Conservation (phyloP, 2,329 filamentous ascomycete genomes). For the Claviceps maximensis region DNA sequence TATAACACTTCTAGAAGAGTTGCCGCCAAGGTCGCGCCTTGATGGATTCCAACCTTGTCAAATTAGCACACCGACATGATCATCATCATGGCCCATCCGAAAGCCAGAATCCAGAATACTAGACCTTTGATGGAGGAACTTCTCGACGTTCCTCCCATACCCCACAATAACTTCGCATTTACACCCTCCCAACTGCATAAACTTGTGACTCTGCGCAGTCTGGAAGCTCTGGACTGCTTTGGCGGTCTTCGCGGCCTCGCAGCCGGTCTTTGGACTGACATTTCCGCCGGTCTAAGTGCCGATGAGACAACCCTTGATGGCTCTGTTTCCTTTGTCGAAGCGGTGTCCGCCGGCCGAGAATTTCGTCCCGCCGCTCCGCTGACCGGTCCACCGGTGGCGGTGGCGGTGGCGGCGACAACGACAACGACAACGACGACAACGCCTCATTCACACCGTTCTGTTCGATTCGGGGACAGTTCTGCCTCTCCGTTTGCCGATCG, state of each 20-base stretch:
- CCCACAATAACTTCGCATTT: constrained; percentile 37
- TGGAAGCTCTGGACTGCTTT: constrained; percentile 34
- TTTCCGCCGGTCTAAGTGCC: constrained; percentile 32
- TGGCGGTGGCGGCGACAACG: not conserved
- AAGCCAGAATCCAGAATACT: constrained; percentile 8
- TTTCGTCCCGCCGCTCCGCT: constrained; percentile 15
- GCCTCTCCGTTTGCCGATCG: constrained; percentile 36
- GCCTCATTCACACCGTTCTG: constrained; percentile 14
- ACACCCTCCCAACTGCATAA: constrained; percentile 39
- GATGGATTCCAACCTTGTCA: constrained; percentile 5
- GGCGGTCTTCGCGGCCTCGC: constrained; percentile 41
- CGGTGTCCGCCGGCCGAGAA: constrained; percentile 24
- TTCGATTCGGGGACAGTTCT: constrained; percentile 16
- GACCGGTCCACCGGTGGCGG: constrained; percentile 8
- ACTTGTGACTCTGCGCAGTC: constrained; percentile 35
- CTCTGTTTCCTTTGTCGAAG: constrained; percentile 34
- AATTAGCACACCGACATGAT: constrained; percentile 2
- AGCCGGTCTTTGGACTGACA: constrained; percentile 35
- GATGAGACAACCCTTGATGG: constrained; percentile 36
- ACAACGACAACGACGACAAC: not conserved
- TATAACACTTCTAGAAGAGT: not conserved
- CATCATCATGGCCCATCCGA: constrained; percentile 2
- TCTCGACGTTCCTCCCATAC: constrained; percentile 13
- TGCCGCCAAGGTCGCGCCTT: not conserved
- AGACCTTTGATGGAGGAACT: constrained; percentile 12